phyloP scores from a whole-genome alignment of 2,329 filamentous ascomycete genomes.

The Stagonosporopsis tanaceti region DNA sequence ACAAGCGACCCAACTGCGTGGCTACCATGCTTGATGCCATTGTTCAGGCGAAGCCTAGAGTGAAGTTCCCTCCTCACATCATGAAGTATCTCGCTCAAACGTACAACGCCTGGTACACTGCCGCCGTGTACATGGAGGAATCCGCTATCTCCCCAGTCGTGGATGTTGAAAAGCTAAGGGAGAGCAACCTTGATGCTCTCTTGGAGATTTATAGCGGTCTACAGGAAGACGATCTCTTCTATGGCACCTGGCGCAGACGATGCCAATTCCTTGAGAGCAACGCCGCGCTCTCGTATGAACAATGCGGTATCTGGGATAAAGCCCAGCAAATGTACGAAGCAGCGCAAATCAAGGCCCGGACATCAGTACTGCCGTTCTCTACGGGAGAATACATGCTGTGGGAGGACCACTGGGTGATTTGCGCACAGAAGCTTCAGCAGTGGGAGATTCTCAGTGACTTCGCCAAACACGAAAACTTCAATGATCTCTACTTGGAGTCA shows the following conservation, averaged over 20 bases:
- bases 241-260: conserved; percentile 92
- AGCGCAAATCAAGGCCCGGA: conserved; percentile 95
- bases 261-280: conserved; percentile 98
- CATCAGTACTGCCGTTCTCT: conserved; percentile 94
- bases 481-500: conserved; percentile 92
- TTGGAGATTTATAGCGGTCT: conserved; percentile 89
- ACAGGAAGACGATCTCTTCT: conserved; percentile 96
- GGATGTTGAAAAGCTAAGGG: conserved; percentile 83
- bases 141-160: conserved; percentile 83
- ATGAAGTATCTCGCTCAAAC: conserved; percentile 94
- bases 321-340: conserved; percentile 96
- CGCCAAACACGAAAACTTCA: conserved; percentile 98
- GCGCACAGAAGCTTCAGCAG: conserved; percentile 96
- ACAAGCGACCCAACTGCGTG: conserved; percentile 93
- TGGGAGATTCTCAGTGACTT: conserved; percentile 99
- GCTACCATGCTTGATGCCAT: conserved; percentile 90
- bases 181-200: conserved; percentile 96
- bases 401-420: conserved; percentile 99
- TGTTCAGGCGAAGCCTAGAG: conserved; percentile 82
- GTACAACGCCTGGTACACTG: conserved; percentile 98
- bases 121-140: conserved; percentile 87
- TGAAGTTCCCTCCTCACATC: conserved; percentile 93
- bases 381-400: conserved; percentile 98
- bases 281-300: conserved; percentile 94
- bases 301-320: conserved; percentile 99